phyloP scores from a whole-genome alignment of 768 basidiomycete genomes.

The Russula compacta region DNA sequence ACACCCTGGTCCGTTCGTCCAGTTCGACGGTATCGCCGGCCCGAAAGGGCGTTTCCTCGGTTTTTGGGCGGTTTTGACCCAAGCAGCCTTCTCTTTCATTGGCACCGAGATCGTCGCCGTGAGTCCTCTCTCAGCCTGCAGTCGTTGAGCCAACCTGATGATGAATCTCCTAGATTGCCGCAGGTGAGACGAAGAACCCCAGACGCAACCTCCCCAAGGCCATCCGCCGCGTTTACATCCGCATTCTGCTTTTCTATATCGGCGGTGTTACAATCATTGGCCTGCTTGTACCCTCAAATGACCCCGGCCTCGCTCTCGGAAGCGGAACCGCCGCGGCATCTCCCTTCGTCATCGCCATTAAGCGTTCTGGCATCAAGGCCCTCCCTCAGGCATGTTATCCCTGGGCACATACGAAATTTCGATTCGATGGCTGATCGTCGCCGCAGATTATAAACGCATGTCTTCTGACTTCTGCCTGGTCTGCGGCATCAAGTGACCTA shows the following conservation, averaged over 20 bases:
- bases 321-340: constrained; percentile 61
- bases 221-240: constrained; percentile 52
- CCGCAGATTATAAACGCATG: constrained; percentile 68
- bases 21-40: constrained; percentile 56
- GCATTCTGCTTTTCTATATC: constrained; percentile 73
- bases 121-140: constrained; percentile 24
- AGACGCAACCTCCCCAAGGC: constrained; percentile 54
- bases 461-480: constrained; percentile 86
- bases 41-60: constrained; percentile 69
- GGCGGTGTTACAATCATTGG: constrained; percentile 68
- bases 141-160: too few species aligned
- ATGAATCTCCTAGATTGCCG: constrained; percentile 58
- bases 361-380: constrained; percentile 74
- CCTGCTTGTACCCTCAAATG: constrained; percentile 69
- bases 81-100: constrained; percentile 89
- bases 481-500: constrained; percentile 81
- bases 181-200: constrained; percentile 88
- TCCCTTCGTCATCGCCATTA: constrained; percentile 88
- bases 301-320: constrained; percentile 41
- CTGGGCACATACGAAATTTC: constrained; percentile 7
- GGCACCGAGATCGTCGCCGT: constrained; percentile 93
- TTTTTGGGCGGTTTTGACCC: constrained; percentile 62
- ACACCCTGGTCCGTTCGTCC: constrained; percentile 80
- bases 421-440: neutral
- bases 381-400: constrained; percentile 61